Conservation (phyloP, 2,329 filamentous ascomycete species). For the Pestalotiopsis sp. region DNA sequence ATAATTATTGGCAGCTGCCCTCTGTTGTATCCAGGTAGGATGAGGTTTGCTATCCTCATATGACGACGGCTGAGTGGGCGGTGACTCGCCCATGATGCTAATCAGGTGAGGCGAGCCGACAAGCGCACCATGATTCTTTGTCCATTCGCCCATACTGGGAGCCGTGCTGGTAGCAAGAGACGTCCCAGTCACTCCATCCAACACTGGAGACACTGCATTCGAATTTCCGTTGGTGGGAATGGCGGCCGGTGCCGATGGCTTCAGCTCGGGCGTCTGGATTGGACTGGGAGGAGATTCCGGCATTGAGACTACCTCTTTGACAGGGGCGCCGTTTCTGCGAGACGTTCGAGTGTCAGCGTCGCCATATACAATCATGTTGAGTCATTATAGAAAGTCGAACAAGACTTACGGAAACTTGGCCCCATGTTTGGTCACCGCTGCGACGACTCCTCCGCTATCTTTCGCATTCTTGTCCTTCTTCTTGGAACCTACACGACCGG, state of each 20-base stretch:
- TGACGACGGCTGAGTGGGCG: conserved; percentile 38
- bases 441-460: conserved; percentile 36
- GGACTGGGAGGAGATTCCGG: conserved; percentile 27
- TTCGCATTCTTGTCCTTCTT: conserved; percentile 38
- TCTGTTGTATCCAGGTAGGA: conserved; percentile 15
- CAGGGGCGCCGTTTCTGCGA: conserved; percentile 20
- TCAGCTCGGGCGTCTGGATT: conserved; percentile 31
- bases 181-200: conserved; percentile 33
- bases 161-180: conserved; percentile 34
- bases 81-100: conserved; percentile 38
- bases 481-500: conserved; percentile 33
- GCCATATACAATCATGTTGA: conserved; percentile 13
- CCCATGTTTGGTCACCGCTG: conserved; percentile 38
- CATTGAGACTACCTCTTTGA: conserved; percentile 26
- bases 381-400: conserved; percentile 15
- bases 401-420: conserved; percentile 34
- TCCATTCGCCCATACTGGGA: conserved; percentile 35
- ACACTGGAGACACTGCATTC: conserved; percentile 27
- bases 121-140: conserved; percentile 29
- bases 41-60: conserved; percentile 30
- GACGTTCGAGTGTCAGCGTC: conserved; percentile 9
- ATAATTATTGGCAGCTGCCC: conserved; percentile 27
- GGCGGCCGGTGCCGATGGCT: conserved; percentile 29
- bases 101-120: conserved; percentile 37
- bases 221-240: conserved; percentile 31